A percentile compares a stretch with the other conserved stretches of the same genome.
These are phyloP conservation scores for Heimioporus sp. DNA, from an alignment of 768 basidiomycete species.

Conservation along the genomic window DNA sequence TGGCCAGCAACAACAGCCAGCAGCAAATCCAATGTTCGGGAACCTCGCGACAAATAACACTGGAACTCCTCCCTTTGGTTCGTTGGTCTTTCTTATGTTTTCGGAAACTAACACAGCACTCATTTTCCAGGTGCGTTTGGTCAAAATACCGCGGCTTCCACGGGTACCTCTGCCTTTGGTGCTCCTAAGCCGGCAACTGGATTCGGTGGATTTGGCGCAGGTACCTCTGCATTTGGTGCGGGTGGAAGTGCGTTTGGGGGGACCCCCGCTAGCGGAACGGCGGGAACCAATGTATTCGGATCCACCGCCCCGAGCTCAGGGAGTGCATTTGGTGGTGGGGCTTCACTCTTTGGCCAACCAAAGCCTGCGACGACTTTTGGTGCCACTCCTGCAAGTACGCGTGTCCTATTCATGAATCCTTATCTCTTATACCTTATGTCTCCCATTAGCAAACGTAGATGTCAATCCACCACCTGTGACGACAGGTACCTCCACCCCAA, in stretches of 20 bases:
- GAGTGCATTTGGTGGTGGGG: slow-evolving; percentile 44
- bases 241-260: slow-evolving; percentile 42
- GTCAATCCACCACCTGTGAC: slow-evolving; percentile 51
- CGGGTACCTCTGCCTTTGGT: slow-evolving; percentile 52
- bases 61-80: slow-evolving; percentile 38
- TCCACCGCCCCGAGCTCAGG: slow-evolving; percentile 28
- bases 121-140: slow-evolving; percentile 39
- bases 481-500: slow-evolving; percentile 67
- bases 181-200: slow-evolving; percentile 67
- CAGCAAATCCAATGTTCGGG: slow-evolving; percentile 82
- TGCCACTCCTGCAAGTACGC: slow-evolving; percentile 33
- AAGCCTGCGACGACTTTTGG: slow-evolving; percentile 47
- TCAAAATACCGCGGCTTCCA: slow-evolving; percentile 35
- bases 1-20: slow-evolving; percentile 66
- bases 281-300: slow-evolving; percentile 35
- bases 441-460: slow-evolving; percentile 34
- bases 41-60: slow-evolving; percentile 41
- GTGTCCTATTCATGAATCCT: neutral
- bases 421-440: slow-evolving; percentile 16
- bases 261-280: slow-evolving; percentile 27
- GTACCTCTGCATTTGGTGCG: slow-evolving; percentile 50
- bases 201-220: slow-evolving; percentile 75
- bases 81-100: slow-evolving; percentile 11
- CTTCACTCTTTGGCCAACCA: slow-evolving; percentile 58
- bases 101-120: slow-evolving; percentile 3